Base-by-base conservation (phyloP, 2,329 filamentous ascomycete genomes). In the Fusarium sacchari region DNA sequence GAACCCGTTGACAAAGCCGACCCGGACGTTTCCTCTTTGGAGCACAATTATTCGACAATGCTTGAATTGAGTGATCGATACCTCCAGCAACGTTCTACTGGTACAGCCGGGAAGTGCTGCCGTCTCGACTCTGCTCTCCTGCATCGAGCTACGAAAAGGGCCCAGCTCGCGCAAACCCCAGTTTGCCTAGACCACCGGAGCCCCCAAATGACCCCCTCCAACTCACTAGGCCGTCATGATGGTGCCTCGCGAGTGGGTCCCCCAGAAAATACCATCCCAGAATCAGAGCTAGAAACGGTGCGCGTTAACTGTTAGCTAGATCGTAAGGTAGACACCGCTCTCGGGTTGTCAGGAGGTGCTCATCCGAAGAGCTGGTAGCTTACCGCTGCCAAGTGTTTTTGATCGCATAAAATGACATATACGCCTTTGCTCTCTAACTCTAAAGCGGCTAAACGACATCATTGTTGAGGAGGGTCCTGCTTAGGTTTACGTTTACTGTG, bases 141-240 rank as follows among this genome's bases (percentile, higher is more conserved):
- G 73, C 69, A 73, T 67, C 69, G 64, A 70, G 67, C 62, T 68
- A 76, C 60, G 55, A 67, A 72, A 69, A 75, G 60, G 66, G 62
- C 75, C 56, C 56, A 58, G 42, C 32, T 72, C 67, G 58, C 67
- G 64, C 66, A 61, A 77, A 77, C 75, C 75, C 74, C 75, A 75
- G 76, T 75, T 72, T 77, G 75, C 72, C 75, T 52, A 76, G 73
- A 66, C 75, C 60, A 65, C 55, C 57, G 55, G 62, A 67, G 69
- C 67, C 75, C 73, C 73, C 60, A 71, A 72, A 63, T 60, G 39
- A 17, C 47, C 56, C 64, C 64, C 68, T 69, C 68, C 39, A 62
- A 52, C 37, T 59, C 56, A 50, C 71, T 61, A 68, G 65, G 67
- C 59, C 58, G 65, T 60, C 52, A 69, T 70, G 59, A 70, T 71